Evolutionary conservation across 805 yeast genomes (phyloP), one percentile per base, ranked within the genome.

Genomic region (Priceomyces melissophilus): DNA sequence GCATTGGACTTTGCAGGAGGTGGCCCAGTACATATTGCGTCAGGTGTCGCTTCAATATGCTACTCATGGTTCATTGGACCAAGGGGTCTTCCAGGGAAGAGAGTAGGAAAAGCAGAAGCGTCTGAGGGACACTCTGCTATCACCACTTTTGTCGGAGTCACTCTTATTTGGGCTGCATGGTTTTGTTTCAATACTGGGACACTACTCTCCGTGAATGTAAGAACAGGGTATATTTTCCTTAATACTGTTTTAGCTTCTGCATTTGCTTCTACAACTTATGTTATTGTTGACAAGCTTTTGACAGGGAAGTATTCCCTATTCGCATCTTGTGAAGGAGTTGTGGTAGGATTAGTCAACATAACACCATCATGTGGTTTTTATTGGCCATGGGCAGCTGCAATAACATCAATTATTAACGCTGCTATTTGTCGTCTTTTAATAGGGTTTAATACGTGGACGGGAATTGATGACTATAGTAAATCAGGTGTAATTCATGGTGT

Each of bases 181-280:
- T 60, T 71, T 41, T 69, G 76, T 49, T 72, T 72, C 60, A 72
- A 72, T 48, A 61, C 74, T 10, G 77, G 76, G 30, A 70, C 76
- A 12, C 53, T 70, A 35, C 54, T 71, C 10, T 39, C 68, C 2
- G 71, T 71, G 32, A 66, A 58, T 28, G 48, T 49, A 3, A 63
- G 77, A 57, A 70, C 76, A 4, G 75, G 73, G 27, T 71, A 71
- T 53, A 71, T 71, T 37, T 64, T 69, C 58, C 61, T 68, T 39
- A 72, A 72, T 50, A 77, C 83, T 3, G 71, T 76, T 47, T 52
- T 77, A 12, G 77, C 80, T 0, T 78, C 81, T 1, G 59, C 75
- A 1, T 60, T 63, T 44, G 81, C 80, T 4, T 65, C 69, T 20
- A 46, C 73, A 30, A 54, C 73, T 3, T 78, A 74, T 61, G 65